phyloP scores from a whole-genome alignment of 768 basidiomycete genomes.

The Boletus sp. region DNA sequence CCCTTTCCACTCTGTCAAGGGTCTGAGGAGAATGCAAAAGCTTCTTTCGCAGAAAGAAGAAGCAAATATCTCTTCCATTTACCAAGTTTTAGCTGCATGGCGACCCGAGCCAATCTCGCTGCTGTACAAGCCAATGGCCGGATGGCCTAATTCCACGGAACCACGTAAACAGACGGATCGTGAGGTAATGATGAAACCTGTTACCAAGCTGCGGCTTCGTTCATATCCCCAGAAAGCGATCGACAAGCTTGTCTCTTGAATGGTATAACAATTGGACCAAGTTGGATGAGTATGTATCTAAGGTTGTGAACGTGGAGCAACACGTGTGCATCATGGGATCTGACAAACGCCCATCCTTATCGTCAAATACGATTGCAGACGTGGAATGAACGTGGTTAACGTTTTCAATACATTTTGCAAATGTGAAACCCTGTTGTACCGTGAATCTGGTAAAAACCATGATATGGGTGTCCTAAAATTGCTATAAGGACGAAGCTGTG shows the following conservation, averaged over 20 bases:
- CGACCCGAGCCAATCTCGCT: conserved; percentile 27
- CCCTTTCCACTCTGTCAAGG: neutral
- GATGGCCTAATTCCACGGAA: conserved; percentile 27
- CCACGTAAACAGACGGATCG: conserved; percentile 26
- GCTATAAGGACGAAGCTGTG: neutral
- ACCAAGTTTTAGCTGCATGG: neutral
- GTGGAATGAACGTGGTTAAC: conserved; percentile 1
- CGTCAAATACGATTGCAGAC: conserved; percentile 24
- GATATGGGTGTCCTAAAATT: neutral
- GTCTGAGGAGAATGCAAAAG: neutral
- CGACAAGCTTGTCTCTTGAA: conserved; percentile 12
- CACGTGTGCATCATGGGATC: conserved; percentile 22
- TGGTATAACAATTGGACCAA: conserved; percentile 3
- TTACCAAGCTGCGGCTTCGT: conserved; percentile 10
- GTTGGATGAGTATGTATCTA: neutral
- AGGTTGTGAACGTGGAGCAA: conserved; percentile 12
- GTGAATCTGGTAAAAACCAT: neutral
- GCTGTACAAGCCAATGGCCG: conserved; percentile 7
- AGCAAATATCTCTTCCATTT: neutral
- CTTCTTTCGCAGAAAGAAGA: neutral
- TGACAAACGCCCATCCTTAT: conserved; percentile 18
- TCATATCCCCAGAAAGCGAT: conserved; percentile 23
- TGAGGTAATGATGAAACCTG: conserved; percentile 34
- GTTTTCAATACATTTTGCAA: conserved; percentile 15
- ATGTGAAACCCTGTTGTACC: conserved; percentile 7